Conservation (phyloP, 805 yeast genomes). For the Kuraishia ogatae region DNA sequence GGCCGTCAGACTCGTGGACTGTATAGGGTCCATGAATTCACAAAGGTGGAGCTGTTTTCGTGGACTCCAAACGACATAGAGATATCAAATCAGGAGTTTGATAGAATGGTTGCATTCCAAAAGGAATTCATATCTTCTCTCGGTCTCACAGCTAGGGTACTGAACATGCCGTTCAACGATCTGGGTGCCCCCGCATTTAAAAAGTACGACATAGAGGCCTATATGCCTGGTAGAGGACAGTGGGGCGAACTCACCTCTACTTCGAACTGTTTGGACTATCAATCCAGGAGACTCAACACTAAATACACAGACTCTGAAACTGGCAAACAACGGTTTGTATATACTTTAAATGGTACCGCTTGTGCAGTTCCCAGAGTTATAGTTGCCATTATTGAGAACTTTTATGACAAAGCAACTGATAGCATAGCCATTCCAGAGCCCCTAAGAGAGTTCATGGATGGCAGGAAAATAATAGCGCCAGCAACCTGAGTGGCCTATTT, state of each 20-base stretch:
- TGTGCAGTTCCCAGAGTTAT: conserved; percentile 91
- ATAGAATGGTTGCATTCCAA: conserved; percentile 57
- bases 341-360: conserved; percentile 92
- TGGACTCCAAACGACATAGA: conserved; percentile 39
- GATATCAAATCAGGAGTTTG: conserved; percentile 40
- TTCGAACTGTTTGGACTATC: conserved; percentile 89
- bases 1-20: conserved; percentile 90
- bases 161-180: conserved; percentile 86
- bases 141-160: conserved; percentile 73
- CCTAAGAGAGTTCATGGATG: conserved; percentile 67
- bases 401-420: conserved; percentile 51
- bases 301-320: conserved; percentile 31
- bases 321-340: conserved; percentile 41
- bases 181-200: conserved; percentile 89
- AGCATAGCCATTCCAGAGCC: conserved; percentile 59
- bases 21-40: conserved; percentile 92
- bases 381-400: conserved; percentile 83
- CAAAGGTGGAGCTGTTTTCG: conserved; percentile 86
- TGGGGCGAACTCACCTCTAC: conserved; percentile 83
- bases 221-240: conserved; percentile 93
- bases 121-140: conserved; percentile 50
- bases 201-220: conserved; percentile 90
- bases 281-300: conserved; percentile 75
- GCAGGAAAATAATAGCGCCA: conserved; percentile 25
- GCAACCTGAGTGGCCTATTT: not conserved